These are phyloP conservation scores for Crithidia fasciculata DNA, from an alignment of 208 protist genomes.

Conservation along the genomic window DNA sequence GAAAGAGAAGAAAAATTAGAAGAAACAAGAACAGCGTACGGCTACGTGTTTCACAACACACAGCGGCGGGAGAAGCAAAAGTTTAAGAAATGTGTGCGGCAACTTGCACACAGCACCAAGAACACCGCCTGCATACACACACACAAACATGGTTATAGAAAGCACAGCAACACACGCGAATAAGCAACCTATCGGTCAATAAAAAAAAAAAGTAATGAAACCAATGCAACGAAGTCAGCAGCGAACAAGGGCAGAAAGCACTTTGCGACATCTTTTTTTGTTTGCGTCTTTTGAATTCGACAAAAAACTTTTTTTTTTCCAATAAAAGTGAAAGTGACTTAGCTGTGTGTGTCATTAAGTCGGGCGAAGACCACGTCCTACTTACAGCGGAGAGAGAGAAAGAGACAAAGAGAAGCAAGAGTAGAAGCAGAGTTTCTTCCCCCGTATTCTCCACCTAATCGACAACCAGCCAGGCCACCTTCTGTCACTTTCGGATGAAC, in stretches of 20 bases:
- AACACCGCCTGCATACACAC: too few relatives aligned
- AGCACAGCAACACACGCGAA: background rate
- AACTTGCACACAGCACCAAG: background rate
- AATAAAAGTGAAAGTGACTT: too few relatives aligned
- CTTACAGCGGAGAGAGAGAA: too few relatives aligned
- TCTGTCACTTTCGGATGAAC: slow-evolving; percentile 48
- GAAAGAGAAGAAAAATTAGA: background rate
- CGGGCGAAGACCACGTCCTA: background rate
- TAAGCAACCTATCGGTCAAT: too few relatives aligned
- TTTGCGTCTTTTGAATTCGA: background rate
- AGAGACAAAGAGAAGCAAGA: too few relatives aligned
- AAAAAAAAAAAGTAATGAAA: too few relatives aligned
- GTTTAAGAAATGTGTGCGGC: background rate
- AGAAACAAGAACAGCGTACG: background rate
- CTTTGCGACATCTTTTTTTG: background rate
- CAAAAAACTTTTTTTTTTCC: too few relatives aligned
- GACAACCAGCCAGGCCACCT: background rate
- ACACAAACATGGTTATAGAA: background rate
- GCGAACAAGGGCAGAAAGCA: background rate
- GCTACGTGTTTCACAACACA: too few relatives aligned
- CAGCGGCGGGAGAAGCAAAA: too few relatives aligned
- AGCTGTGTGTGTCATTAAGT: too few relatives aligned
- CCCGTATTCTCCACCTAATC: too few relatives aligned
- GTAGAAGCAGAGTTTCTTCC: too few relatives aligned
- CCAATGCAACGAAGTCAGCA: background rate